Conservation (phyloP, 768 basidiomycete species). For the Amanita rimosa region DNA sequence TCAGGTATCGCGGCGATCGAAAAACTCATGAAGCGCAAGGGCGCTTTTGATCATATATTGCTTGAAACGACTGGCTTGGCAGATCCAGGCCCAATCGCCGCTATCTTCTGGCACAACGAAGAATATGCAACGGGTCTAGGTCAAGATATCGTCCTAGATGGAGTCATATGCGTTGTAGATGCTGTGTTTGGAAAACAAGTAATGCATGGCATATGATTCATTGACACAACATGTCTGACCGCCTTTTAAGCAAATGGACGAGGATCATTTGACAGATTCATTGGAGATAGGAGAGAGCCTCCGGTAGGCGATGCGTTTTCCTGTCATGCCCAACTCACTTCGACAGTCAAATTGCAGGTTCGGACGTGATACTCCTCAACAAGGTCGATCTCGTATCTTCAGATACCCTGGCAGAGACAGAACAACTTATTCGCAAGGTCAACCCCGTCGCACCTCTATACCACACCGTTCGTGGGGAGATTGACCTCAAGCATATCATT, state of each 20-base stretch:
- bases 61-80: conserved; percentile 95
- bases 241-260: conserved; percentile 70
- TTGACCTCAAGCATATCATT: conserved; percentile 71
- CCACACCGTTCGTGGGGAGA: conserved; percentile 54
- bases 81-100: conserved; percentile 87
- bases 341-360: conserved; percentile 86
- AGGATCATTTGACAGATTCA: conserved; percentile 50
- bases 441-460: conserved; percentile 76
- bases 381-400: conserved; percentile 69
- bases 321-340: not conserved
- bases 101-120: conserved; percentile 83
- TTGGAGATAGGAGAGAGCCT: conserved; percentile 59
- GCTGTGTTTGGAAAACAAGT: conserved; percentile 62
- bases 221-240: conserved; percentile 1
- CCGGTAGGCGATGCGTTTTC: conserved; percentile 32
- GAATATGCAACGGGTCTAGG: conserved; percentile 63
- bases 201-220: not conserved
- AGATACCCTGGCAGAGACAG: conserved; percentile 32
- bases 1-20: conserved; percentile 89
- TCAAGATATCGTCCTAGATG: conserved; percentile 67
- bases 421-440: conserved; percentile 53
- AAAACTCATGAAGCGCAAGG: conserved; percentile 77
- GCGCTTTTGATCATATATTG: conserved; percentile 89
- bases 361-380: conserved; percentile 89
- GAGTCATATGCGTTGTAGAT: conserved; percentile 89